Percentiles rank a stretch among this genome's conserved stretches.
Evolutionary conservation across 176 grass and related monocot species (phyloP).

Genomic region (Alloteropsis semialata): DNA sequence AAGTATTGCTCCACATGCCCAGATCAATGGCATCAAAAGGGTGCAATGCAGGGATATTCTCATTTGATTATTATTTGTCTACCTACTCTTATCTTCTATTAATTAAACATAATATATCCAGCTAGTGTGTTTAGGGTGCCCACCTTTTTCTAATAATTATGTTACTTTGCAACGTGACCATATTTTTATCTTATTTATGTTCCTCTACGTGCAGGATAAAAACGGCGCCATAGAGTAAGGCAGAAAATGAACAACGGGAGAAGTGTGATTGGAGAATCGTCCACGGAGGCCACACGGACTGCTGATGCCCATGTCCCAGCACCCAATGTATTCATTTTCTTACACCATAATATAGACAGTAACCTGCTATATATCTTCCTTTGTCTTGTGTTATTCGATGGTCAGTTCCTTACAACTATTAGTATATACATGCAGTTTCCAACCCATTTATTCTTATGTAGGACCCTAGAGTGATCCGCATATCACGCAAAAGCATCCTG

Average conservation of each 20-base stretch:
- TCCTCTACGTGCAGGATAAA: neutral
- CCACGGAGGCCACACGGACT: neutral
- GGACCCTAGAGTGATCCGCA: neutral
- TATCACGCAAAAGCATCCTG: neutral
- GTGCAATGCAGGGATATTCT: neutral
- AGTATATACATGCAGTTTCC: neutral
- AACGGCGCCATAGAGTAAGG: too few relatives aligned
- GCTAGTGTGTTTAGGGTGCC: neutral
- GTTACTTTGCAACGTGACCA: neutral
- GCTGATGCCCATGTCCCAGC: neutral
- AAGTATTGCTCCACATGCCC: neutral
- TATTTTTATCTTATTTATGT: neutral
- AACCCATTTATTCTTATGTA: neutral
- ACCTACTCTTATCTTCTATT: too few relatives aligned
- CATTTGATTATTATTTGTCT: neutral
- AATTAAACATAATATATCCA: neutral
- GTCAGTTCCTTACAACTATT: neutral
- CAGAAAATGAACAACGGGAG: neutral
- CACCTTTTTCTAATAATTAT: neutral
- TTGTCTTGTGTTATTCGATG: neutral
- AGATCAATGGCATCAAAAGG: neutral
- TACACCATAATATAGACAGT: neutral
- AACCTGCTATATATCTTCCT: neutral
- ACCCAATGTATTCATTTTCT: neutral
- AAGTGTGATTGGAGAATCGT: neutral